Evolutionary conservation across 2,329 filamentous ascomycete species (phyloP).

Genomic region (Cercospora brassicicola): DNA sequence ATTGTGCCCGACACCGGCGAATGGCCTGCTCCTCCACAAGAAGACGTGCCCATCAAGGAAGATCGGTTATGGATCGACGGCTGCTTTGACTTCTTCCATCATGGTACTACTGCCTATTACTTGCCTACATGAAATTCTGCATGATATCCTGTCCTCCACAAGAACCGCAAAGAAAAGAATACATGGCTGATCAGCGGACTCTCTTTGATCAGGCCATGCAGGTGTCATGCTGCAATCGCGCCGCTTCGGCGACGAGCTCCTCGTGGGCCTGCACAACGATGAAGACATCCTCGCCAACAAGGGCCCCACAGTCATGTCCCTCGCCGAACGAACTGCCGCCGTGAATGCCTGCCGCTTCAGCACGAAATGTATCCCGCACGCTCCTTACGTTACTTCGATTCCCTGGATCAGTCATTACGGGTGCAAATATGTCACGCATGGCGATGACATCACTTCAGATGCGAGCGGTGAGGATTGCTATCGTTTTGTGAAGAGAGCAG

Average conservation of each 20-base stretch:
- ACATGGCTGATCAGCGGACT: slow-evolving; percentile 23
- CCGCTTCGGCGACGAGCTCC: slow-evolving; percentile 82
- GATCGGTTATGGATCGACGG: slow-evolving; percentile 96
- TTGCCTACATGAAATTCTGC: neutral
- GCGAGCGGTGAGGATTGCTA: slow-evolving; percentile 94
- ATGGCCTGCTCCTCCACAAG: slow-evolving; percentile 66
- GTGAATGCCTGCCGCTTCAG: slow-evolving; percentile 96
- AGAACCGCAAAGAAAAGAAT: neutral
- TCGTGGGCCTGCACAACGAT: slow-evolving; percentile 92
- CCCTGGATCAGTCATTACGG: slow-evolving; percentile 95
- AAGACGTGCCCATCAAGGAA: slow-evolving; percentile 58
- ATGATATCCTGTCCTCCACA: neutral
- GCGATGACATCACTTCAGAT: slow-evolving; percentile 96
- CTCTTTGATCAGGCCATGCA: slow-evolving; percentile 63
- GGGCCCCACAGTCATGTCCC: slow-evolving; percentile 93
- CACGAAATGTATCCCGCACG: slow-evolving; percentile 76
- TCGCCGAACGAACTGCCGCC: slow-evolving; percentile 86
- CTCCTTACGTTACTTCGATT: slow-evolving; percentile 91
- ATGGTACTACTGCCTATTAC: slow-evolving; percentile 50
- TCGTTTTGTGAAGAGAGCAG: slow-evolving; percentile 91
- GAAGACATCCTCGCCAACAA: slow-evolving; percentile 96
- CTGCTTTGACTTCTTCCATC: slow-evolving; percentile 99
- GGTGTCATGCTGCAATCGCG: slow-evolving; percentile 96
- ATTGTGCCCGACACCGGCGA: slow-evolving; percentile 55
- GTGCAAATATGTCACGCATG: slow-evolving; percentile 93